These are phyloP conservation scores for Phylloporus sp. DNA, from an alignment of 768 basidiomycete species.

Conservation along the genomic window DNA sequence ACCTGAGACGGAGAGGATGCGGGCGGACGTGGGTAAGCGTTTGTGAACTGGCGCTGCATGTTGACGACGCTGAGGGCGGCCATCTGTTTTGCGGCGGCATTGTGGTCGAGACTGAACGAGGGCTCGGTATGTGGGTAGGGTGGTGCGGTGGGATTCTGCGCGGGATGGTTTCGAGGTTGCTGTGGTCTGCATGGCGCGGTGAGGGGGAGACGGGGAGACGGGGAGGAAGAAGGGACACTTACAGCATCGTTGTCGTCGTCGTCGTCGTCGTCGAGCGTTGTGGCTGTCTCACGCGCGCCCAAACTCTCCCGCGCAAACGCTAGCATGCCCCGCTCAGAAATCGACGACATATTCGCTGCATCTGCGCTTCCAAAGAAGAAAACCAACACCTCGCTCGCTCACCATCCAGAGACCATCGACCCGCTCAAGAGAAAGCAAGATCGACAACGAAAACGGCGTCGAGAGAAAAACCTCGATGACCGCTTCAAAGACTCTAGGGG, in stretches of 20 bases:
- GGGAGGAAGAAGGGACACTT: slow-evolving; percentile 13
- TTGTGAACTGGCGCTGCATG: slow-evolving; percentile 45
- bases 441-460: slow-evolving; percentile 29
- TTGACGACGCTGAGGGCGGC: slow-evolving; percentile 65
- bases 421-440: slow-evolving; percentile 43
- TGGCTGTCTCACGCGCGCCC: slow-evolving; percentile 16
- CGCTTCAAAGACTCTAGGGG: slow-evolving; percentile 76
- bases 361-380: slow-evolving; percentile 41
- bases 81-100: slow-evolving; percentile 74
- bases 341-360: slow-evolving; percentile 77
- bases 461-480: slow-evolving; percentile 34
- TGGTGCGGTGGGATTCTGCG: slow-evolving; percentile 13
- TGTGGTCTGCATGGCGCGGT: slow-evolving; percentile 36
- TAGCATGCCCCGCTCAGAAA: slow-evolving; percentile 60
- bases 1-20: slow-evolving; percentile 34
- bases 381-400: slow-evolving; percentile 3
- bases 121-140: slow-evolving; percentile 29
- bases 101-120: slow-evolving; percentile 56
- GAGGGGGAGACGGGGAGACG: background rate
- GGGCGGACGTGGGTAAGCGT: slow-evolving; percentile 45
- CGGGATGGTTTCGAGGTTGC: slow-evolving; percentile 26
- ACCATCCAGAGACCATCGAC: slow-evolving; percentile 57
- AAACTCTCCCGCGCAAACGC: slow-evolving; percentile 12
- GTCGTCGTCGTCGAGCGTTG: slow-evolving; percentile 17
- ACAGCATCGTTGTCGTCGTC: slow-evolving; percentile 30